Percentiles rank a stretch among this genome's conserved stretches.
Conservation (phyloP, 2,329 filamentous ascomycete species). For the Salinomyces thailandicus region DNA sequence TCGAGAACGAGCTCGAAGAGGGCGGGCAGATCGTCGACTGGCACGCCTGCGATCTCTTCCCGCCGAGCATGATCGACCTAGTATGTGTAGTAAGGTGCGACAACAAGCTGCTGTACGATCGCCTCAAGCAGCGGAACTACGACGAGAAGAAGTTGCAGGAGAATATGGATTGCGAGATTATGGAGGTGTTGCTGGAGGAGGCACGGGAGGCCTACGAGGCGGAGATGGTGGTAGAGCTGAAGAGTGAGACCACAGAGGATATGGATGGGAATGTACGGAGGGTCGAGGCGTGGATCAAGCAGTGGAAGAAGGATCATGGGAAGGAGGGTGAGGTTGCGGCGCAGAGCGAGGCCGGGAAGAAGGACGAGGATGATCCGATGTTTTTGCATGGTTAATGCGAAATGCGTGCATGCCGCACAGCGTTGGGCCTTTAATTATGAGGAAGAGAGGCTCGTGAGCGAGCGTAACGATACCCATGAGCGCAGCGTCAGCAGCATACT, state of each 20-base stretch:
- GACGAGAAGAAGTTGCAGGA: slow-evolving; percentile 82
- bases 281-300: slow-evolving; percentile 68
- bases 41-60: slow-evolving; percentile 95
- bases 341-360: slow-evolving; percentile 15
- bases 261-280: slow-evolving; percentile 82
- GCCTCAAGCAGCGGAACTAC: slow-evolving; percentile 68
- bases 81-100: slow-evolving; percentile 83
- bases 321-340: slow-evolving; percentile 21
- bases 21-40: slow-evolving; percentile 92
- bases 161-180: slow-evolving; percentile 94
- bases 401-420: neutral
- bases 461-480: too few relatives aligned
- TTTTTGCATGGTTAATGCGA: slow-evolving; percentile 26
- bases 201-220: slow-evolving; percentile 76
- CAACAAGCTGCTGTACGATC: slow-evolving; percentile 72
- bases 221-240: slow-evolving; percentile 80
- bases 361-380: slow-evolving; percentile 26
- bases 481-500: too few relatives aligned
- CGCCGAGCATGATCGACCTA: slow-evolving; percentile 85
- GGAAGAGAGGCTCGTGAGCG: too few relatives aligned
- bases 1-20: slow-evolving; percentile 67
- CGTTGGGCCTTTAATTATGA: too few relatives aligned
- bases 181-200: slow-evolving; percentile 87
- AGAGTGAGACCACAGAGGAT: slow-evolving; percentile 70
- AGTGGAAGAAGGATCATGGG: slow-evolving; percentile 64